Conservation (phyloP, 2,329 filamentous ascomycete species). For the Geoglossum cookeanum region DNA sequence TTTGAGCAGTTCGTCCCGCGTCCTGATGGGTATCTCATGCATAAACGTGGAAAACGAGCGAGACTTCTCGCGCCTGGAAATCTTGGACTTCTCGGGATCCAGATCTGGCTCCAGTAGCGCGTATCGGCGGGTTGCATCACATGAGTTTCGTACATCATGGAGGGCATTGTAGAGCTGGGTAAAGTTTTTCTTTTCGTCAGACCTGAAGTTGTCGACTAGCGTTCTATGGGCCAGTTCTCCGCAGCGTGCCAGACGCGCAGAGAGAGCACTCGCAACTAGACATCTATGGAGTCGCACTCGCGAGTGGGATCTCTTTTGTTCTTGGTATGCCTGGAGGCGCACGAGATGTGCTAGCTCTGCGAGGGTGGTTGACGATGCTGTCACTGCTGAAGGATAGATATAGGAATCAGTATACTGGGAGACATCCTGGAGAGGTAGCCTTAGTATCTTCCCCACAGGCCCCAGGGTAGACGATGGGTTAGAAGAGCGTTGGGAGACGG, state of each 20-base stretch:
- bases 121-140: slow-evolving; percentile 51
- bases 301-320: slow-evolving; percentile 57
- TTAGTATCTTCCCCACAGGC: slow-evolving; percentile 26
- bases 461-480: slow-evolving; percentile 25
- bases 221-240: slow-evolving; percentile 57
- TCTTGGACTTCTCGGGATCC: slow-evolving; percentile 29
- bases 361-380: slow-evolving; percentile 45
- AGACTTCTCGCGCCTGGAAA: slow-evolving; percentile 24
- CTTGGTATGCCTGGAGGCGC: slow-evolving; percentile 60
- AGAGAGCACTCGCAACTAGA: slow-evolving; percentile 55
- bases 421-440: slow-evolving; percentile 43
- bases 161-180: slow-evolving; percentile 56
- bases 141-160: slow-evolving; percentile 60
- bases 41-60: slow-evolving; percentile 27
- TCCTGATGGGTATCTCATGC: slow-evolving; percentile 55
- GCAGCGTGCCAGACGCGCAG: slow-evolving; percentile 53
- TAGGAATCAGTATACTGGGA: slow-evolving; percentile 46
- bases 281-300: slow-evolving; percentile 55
- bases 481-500: slow-evolving; percentile 16
- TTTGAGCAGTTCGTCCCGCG: slow-evolving; percentile 55
- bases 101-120: slow-evolving; percentile 54
- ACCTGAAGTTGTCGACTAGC: slow-evolving; percentile 58
- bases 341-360: slow-evolving; percentile 64
- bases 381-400: slow-evolving; percentile 33
- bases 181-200: slow-evolving; percentile 63